Percentiles rank a stretch among this genome's conserved stretches.
Conservation (phyloP, 805 yeast species). For the Yamadazyma nakazawae region DNA sequence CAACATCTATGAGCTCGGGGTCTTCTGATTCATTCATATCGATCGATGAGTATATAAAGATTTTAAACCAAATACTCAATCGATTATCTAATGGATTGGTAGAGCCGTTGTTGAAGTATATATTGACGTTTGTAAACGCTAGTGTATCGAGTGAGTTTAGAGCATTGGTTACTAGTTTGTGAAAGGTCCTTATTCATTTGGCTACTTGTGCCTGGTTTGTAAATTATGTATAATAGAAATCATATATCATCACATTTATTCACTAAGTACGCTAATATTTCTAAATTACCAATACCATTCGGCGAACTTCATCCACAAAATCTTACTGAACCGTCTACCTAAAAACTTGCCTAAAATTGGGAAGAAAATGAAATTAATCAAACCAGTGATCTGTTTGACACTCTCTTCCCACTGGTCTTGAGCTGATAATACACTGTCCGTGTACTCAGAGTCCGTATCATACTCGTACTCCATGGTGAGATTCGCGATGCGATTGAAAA, state of each 20-base stretch:
- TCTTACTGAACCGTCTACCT: slow-evolving; percentile 58
- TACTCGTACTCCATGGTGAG: slow-evolving; percentile 7
- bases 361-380: slow-evolving; percentile 55
- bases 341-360: slow-evolving; percentile 66
- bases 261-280: neutral
- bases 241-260: neutral
- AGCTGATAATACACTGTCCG: slow-evolving; percentile 37
- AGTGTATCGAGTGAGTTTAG: slow-evolving; percentile 28
- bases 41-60: slow-evolving; percentile 30
- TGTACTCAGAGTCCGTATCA: slow-evolving; percentile 15
- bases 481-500: slow-evolving; percentile 5
- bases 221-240: neutral
- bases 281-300: slow-evolving; percentile 23
- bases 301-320: slow-evolving; percentile 36
- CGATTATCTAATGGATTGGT: slow-evolving; percentile 34
- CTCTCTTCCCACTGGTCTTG: slow-evolving; percentile 77
- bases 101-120: slow-evolving; percentile 35
- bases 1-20: slow-evolving; percentile 22
- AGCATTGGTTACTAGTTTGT: slow-evolving; percentile 20
- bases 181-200: neutral
- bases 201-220: neutral
- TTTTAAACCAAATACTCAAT: slow-evolving; percentile 24
- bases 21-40: slow-evolving; percentile 21
- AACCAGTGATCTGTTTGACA: slow-evolving; percentile 53
- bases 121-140: slow-evolving; percentile 30